A percentile compares a stretch with the other conserved stretches of the same genome.
These are phyloP conservation scores for Atkinsonella hypoxylon DNA, from an alignment of 2,329 filamentous ascomycete species.

Conservation along the genomic window DNA sequence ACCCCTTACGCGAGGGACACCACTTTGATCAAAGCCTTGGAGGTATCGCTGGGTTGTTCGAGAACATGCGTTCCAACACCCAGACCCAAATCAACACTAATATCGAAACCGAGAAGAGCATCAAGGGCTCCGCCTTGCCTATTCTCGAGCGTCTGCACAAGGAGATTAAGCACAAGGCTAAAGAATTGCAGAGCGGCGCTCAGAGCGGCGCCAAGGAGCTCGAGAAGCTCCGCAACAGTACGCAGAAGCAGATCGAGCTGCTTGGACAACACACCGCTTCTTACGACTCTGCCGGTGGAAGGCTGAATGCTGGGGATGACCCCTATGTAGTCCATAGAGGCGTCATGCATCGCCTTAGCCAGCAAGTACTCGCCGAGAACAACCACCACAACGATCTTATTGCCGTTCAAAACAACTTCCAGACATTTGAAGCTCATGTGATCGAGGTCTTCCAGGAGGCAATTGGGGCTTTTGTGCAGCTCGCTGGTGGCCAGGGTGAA, in stretches of 20 bases:
- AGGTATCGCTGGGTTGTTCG: constrained; percentile 80
- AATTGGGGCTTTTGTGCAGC: constrained; percentile 71
- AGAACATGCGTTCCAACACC: constrained; percentile 87
- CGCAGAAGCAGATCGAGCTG: constrained; percentile 93
- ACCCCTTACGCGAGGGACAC: constrained; percentile 76
- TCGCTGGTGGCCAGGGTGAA: constrained; percentile 69
- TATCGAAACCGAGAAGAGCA: constrained; percentile 77
- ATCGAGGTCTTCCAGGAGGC: constrained; percentile 72
- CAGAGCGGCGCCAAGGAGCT: constrained; percentile 81
- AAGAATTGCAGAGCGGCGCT: constrained; percentile 73
- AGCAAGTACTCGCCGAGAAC: constrained; percentile 91
- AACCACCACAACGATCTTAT: constrained; percentile 88
- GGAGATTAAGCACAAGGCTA: constrained; percentile 93
- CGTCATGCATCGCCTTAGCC: constrained; percentile 72
- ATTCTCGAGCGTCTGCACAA: constrained; percentile 84
- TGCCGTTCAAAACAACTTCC: constrained; percentile 81
- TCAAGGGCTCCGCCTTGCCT: constrained; percentile 77
- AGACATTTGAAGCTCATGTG: constrained; percentile 76
- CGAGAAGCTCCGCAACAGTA: constrained; percentile 72
- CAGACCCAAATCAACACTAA: constrained; percentile 84
- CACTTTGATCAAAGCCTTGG: constrained; percentile 90
- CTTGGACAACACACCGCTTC: constrained; percentile 75
- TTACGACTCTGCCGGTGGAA: constrained; percentile 65
- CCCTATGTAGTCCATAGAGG: constrained; percentile 80
- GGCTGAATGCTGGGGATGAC: constrained; percentile 61